Base-by-base conservation (phyloP, 352 stramenopile species). In the Globisporangium spinosum region DNA sequence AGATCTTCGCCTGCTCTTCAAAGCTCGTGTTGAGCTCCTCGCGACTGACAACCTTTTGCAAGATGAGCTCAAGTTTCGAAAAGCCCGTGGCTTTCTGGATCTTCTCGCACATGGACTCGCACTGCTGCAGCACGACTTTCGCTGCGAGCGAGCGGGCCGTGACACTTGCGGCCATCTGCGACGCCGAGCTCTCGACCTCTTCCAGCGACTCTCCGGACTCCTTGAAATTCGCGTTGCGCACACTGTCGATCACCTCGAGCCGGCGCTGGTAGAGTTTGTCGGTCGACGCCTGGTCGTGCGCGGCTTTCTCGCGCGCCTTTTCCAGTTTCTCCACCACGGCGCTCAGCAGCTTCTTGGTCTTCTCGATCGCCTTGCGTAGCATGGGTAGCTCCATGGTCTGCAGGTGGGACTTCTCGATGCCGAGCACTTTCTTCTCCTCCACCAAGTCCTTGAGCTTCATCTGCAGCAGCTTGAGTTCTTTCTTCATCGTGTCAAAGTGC, bases 21-120 rank as follows among this genome's bases (percentile, higher is more conserved):
- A 95, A 91, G 65, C 85, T 92, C 25, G 64, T 70, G 63, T 93
- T 91, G 9, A 95, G 75, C 70, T 93, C 85, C 58, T 93, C 86
- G 51, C 83, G 83, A 27, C 83, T 85, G 34, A 77, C 74, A 56
- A 95, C 92, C 68, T 94, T 95, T 22, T 95, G 79, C 8, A 91
- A 70, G 49, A 95, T 90, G 23, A 85, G 57, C 62, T 92, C 82
- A 62, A 95, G 85, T 53, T 91, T 90, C 5, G 82, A 83, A 62
- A 87, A 89, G 5, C 87, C 87, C 0, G 87, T 95, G 22, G 83
- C 85, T 45, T 89, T 89, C 59, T 93, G 85, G 34, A 95, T 91
- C 58, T 91, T 92, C 15, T 92, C 84, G 49, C 84, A 92, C 80
- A 94, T 92, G 43, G 80, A 77, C 55, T 95, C 82, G 62, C 84